Base-by-base conservation (phyloP, 2,329 filamentous ascomycete genomes). In the Penicillium sp. region DNA sequence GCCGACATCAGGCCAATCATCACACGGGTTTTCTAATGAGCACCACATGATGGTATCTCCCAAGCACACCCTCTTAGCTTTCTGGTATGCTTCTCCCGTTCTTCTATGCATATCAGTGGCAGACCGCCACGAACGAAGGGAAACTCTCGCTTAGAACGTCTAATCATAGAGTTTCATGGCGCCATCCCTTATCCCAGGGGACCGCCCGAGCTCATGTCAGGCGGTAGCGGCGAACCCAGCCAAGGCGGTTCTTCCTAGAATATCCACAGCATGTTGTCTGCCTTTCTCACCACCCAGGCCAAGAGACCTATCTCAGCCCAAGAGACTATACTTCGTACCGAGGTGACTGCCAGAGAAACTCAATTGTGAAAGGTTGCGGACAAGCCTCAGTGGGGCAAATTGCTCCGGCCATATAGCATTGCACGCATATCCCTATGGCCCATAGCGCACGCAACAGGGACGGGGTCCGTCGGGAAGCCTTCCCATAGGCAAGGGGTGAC, bases 31-130 rank as follows among this genome's bases (percentile, higher is more conserved):
- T 43, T 44, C 38, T 31, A 21, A 43, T 56, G 34, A 29, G 23
- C 41, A 55, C 46, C 53, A 40, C 53, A 51, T 55, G 53, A 45
- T 56, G 4, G 9, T 27, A 3, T 41, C 48, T 38, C 29, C 45
- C 41, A 27, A 33, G 21, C 21, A 43, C 38, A 29, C 31, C 16
- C 34, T 43, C 13, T 29, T 11, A 25, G 31, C 25, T 21, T 21
- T 7, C 19, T 34, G 48, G 33, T 29, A 21, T 41, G 57, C 55
- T 70, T 70, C 68, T 70, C 58, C 67, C 67, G 61, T 53, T 50
- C 62, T 71, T 70, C 68, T 56, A 67, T 70, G 67, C 64, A 70
- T 68, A 60, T 62, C 34, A 54, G 38, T 58, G 58, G 51, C 48
- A 62, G 55, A 54, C 58, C 57, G 55, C 60, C 60, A 61, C 50